Evolutionary conservation across 148 eudicot genomes (phyloP).

Genomic region (Arbutus unedo): DNA sequence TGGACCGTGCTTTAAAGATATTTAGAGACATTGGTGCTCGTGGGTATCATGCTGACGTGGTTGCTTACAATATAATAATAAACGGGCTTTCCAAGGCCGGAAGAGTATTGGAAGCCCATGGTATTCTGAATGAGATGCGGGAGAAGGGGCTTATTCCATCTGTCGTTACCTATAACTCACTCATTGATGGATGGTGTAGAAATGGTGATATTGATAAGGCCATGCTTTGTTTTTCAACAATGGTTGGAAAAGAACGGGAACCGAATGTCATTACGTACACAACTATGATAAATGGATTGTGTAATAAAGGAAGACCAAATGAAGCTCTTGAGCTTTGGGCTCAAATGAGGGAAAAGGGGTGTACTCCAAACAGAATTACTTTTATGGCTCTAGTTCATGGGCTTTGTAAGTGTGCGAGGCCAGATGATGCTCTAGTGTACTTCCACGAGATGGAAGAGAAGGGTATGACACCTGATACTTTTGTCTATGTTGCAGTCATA

Average conservation of each 20-base stretch:
- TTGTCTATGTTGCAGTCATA: constrained; percentile 21
- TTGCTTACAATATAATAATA: constrained; percentile 73
- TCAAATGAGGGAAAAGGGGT: constrained; percentile 16
- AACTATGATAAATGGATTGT: constrained; percentile 49
- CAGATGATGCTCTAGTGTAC: constrained; percentile 49
- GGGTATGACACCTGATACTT: constrained; percentile 33
- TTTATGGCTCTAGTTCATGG: constrained; percentile 58
- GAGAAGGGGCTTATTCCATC: constrained; percentile 72
- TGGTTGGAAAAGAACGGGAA: constrained; percentile 40
- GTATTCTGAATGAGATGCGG: constrained; percentile 52
- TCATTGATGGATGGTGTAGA: constrained; percentile 87
- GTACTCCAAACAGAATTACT: constrained; percentile 19
- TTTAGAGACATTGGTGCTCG: constrained; percentile 47
- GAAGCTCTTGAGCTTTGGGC: constrained; percentile 64
- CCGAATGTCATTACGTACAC: constrained; percentile 53
- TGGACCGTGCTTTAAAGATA: constrained; percentile 58
- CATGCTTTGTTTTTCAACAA: constrained; percentile 41
- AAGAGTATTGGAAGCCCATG: constrained; percentile 55
- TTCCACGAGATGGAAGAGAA: constrained; percentile 64
- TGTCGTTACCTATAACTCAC: constrained; percentile 70
- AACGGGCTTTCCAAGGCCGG: constrained; percentile 68
- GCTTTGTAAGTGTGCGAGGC: constrained; percentile 69
- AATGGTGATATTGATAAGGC: constrained; percentile 56
- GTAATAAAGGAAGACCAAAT: constrained; percentile 58
- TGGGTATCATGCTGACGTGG: constrained; percentile 76